phyloP scores from a whole-genome alignment of 345 rosid species.

The Xanthoceras sorbifolium region DNA sequence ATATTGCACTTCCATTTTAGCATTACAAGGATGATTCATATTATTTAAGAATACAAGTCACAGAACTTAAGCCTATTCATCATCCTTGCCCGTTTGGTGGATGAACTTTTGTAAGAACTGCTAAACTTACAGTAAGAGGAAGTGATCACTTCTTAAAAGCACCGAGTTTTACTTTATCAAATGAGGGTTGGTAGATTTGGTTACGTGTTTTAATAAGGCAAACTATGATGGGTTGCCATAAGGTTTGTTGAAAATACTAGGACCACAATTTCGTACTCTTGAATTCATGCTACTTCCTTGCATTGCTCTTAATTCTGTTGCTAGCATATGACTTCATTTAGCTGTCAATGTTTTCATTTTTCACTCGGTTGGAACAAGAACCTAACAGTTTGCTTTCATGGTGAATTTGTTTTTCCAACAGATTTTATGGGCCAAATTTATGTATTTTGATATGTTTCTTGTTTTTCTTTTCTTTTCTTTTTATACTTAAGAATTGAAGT shows the following conservation, averaged over 20 bases:
- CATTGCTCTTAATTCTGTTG: neutral
- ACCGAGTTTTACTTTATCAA: neutral
- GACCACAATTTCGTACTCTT: neutral
- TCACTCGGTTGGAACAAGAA: neutral
- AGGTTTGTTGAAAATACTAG: neutral
- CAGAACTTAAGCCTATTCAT: neutral
- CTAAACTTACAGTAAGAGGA: neutral
- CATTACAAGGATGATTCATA: neutral
- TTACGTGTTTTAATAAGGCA: neutral
- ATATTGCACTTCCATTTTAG: neutral
- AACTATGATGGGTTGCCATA: neutral
- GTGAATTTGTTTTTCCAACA: neutral
- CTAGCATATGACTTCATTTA: neutral
- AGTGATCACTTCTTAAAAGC: neutral
- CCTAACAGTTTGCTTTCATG: neutral
- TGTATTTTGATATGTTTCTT: neutral
- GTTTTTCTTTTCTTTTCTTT: neutral
- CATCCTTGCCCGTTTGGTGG: neutral
- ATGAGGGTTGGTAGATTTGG: conserved; percentile 6
- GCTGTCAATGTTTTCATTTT: neutral
- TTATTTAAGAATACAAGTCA: neutral
- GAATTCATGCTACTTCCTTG: conserved; percentile 9
- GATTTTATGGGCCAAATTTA: conserved; percentile 3
- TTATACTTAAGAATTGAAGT: neutral
- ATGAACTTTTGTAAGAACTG: no score